Conservation (phyloP, 192 early-diverging fungal species). For the Mortierella alpina region DNA sequence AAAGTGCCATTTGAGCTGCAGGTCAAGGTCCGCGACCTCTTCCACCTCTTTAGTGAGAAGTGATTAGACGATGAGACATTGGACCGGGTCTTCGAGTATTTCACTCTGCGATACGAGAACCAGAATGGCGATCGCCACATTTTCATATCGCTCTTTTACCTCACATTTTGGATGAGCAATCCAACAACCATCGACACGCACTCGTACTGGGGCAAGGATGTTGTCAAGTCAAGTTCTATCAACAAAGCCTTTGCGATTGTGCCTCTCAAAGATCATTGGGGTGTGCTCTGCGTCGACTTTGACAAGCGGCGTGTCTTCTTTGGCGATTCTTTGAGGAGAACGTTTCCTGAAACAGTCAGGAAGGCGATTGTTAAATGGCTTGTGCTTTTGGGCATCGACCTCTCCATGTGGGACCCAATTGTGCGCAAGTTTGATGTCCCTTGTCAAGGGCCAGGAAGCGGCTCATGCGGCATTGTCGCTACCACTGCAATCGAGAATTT, state of each 20-base stretch:
- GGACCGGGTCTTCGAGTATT: background rate
- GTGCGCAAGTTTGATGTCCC: background rate
- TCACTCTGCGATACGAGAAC: background rate
- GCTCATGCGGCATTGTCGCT: conserved; percentile 3
- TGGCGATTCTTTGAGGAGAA: background rate
- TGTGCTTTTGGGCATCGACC: background rate
- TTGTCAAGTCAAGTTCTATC: too few relatives aligned
- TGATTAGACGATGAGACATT: background rate
- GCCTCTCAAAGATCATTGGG: background rate
- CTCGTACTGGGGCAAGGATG: too few relatives aligned
- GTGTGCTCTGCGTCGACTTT: background rate
- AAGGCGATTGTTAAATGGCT: conserved; percentile 7
- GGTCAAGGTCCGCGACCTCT: too few relatives aligned
- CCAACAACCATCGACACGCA: too few relatives aligned
- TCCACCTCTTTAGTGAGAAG: background rate
- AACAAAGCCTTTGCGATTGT: background rate
- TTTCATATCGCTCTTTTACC: too few relatives aligned
- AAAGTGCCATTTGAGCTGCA: too few relatives aligned
- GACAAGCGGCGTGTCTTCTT: background rate
- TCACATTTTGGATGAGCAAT: too few relatives aligned
- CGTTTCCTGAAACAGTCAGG: background rate
- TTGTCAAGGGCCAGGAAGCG: too few relatives aligned
- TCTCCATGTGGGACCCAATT: background rate
- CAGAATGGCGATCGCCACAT: too few relatives aligned
- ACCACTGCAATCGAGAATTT: background rate